Conservation (phyloP, 768 basidiomycete species). For the Russula sp. region DNA sequence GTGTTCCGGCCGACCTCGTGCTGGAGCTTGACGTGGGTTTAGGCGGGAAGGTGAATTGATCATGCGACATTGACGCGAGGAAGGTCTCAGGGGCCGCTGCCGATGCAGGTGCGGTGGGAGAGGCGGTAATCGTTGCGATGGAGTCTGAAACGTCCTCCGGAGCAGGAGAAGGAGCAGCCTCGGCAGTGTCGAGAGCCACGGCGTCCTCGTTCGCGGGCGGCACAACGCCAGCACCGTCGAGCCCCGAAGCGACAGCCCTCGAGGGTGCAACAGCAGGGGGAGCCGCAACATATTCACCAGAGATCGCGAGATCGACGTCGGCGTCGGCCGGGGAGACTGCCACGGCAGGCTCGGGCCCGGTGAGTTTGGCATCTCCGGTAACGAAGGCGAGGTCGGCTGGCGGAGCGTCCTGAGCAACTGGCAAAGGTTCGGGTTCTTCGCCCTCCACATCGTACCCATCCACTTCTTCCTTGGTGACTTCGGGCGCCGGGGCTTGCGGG, state of each 20-base stretch:
- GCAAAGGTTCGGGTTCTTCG: not conserved
- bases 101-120: not conserved
- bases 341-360: not conserved
- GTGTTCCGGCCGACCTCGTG: not conserved
- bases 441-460: not conserved
- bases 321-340: not conserved
- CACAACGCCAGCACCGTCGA: too few species aligned
- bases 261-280: not conserved
- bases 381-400: not conserved
- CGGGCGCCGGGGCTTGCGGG: not conserved
- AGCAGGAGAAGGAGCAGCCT: too few species aligned
- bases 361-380: not conserved
- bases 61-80: slow-evolving; percentile 9
- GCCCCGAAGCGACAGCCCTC: not conserved
- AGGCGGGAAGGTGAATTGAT: slow-evolving; percentile 17
- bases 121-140: not conserved
- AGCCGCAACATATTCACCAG: not conserved
- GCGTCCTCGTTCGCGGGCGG: not conserved
- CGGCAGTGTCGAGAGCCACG: not conserved
- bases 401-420: not conserved
- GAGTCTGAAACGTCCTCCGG: slow-evolving; percentile 4
- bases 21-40: not conserved
- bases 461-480: not conserved
- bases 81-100: not conserved
- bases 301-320: slow-evolving; percentile 1